Evolutionary conservation across 805 yeast genomes (phyloP), one percentile per base, ranked within the genome.

Genomic region (Cephaloascus albidus): DNA sequence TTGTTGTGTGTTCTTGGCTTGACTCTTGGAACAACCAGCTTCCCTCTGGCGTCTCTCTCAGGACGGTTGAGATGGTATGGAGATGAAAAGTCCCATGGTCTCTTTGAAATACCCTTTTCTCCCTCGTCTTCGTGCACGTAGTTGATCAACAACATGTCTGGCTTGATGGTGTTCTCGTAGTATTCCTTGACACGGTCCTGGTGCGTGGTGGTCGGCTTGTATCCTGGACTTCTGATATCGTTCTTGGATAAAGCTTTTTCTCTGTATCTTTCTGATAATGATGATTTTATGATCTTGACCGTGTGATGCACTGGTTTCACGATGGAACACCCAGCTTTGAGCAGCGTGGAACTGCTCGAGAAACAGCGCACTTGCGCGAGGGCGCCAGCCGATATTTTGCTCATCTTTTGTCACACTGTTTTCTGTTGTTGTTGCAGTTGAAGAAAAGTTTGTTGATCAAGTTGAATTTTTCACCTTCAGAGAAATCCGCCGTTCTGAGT

Each of bases 291-390:
- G 53, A 86, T 78, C 47, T 76, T 77, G 35, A 90, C 85, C 43
- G 76, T 72, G 61, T 93, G 98, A 59, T 93, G 98, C 14, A 90
- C 94, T 2, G 98, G 97, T 38, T 82, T 76, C 30, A 86, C 89
- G 38, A 85, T 73, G 32, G 94, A 82, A 57, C 65, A 66, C 6
- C 69, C 69, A 12, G 68, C 47, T 40, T 53, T 63, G 36, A 46
- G 38, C 73, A 76, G 23, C 78, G 82, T 37, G 72, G 72, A 57
- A 63, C 72, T 42, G 61, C 61, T 31, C 52, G 61, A 38, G 49
- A 64, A 44, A 51, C 45, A 54, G 56, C 63, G 58, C 44, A 50
- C 31, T 46, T 41, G 33, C 57, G 50, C 39, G 62, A 55, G 40
- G 30, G 10, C 10, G 10, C 10, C n/a, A 18, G 32, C 30, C 12